Evolutionary conservation across 2,329 filamentous ascomycete genomes (phyloP).

Genomic region (Hypoxylon sp.): DNA sequence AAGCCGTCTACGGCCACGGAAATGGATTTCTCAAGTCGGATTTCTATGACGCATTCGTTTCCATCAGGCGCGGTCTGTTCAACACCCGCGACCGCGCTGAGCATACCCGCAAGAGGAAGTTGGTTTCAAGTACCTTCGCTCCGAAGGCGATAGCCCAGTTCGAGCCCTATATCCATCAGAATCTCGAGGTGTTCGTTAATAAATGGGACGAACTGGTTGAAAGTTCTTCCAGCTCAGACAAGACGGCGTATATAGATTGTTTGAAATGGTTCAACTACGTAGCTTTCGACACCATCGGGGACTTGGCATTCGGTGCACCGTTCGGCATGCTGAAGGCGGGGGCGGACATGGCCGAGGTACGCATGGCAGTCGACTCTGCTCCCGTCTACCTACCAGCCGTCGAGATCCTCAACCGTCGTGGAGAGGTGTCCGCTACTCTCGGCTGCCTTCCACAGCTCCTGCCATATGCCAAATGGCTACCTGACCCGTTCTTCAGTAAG

Average conservation of each 20-base stretch:
- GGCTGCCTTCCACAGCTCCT: slow-evolving; percentile 80
- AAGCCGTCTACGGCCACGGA: slow-evolving; percentile 81
- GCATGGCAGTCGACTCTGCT: slow-evolving; percentile 68
- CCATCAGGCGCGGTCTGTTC: slow-evolving; percentile 86
- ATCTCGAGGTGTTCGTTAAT: slow-evolving; percentile 78
- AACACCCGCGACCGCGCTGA: slow-evolving; percentile 86
- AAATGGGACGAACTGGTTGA: slow-evolving; percentile 76
- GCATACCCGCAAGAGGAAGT: slow-evolving; percentile 90
- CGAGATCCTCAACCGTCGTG: slow-evolving; percentile 87
- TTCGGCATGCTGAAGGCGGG: slow-evolving; percentile 87
- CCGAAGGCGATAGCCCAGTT: slow-evolving; percentile 85
- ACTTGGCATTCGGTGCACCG: slow-evolving; percentile 78
- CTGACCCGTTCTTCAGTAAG: slow-evolving; percentile 83
- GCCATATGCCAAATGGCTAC: slow-evolving; percentile 83
- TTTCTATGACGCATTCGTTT: slow-evolving; percentile 93
- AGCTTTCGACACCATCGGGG: slow-evolving; percentile 66
- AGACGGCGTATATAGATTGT: slow-evolving; percentile 75
- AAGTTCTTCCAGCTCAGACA: slow-evolving; percentile 59
- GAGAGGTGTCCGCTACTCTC: slow-evolving; percentile 85
- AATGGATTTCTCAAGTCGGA: slow-evolving; percentile 83
- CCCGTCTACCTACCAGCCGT: slow-evolving; percentile 82
- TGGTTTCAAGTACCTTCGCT: slow-evolving; percentile 87
- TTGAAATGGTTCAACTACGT: slow-evolving; percentile 84
- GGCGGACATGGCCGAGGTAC: slow-evolving; percentile 80
- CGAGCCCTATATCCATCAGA: slow-evolving; percentile 87